Base-by-base conservation (phyloP, 495 filamentous ascomycete genomes). In the Platismatia glauca region DNA sequence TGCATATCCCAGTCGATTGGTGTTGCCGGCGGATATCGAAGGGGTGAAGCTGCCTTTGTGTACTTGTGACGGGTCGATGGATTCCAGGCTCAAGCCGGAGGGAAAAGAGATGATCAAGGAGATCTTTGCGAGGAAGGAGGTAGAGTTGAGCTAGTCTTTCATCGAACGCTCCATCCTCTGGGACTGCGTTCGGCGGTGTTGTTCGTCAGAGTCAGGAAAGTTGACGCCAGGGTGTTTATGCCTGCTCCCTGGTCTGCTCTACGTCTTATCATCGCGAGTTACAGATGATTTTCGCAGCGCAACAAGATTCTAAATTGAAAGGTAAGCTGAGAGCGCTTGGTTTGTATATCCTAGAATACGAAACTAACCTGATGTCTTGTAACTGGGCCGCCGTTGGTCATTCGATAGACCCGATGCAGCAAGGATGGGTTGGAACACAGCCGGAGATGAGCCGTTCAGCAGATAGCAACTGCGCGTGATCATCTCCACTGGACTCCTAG, bases 61-160 rank as follows among this genome's bases (percentile, higher is more conserved):
- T 48, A 72, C 87, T 57, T 81, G 81, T 8, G 71, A 84, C 33
- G 85, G 79, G 1, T 79, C 84, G 41, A 43, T 77, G 5, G 86
- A 89, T 65, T 52, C 71, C 60, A 71, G 58, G 7, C 66, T 86
- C 64, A 67, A 71, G 3, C 59, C 61, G 52, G 66, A 71, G 20
- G 67, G 78, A 57, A 71, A 79, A 33, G 66, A 74, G 64, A 66
- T 71, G 56, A 72, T 81, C n/a, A 71, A 79, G 66, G 68, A 69
- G 9, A 70, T 81, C 9, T 65, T 84, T 60, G 70, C 62, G 43
- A 68, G 64, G 39, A 79, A 80, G 70, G 76, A 72, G 20, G 13
- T n/a, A 16, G 38, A 33, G 27, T 29, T 43, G 61, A 44, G n/a
- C n/a, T n/a, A n/a, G n/a, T n/a, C n/a, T n/a, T n/a, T n/a, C n/a